These are phyloP conservation scores for Trametes polyzona DNA, from an alignment of 1,284 basidiomycete genomes.

Conservation along the genomic window DNA sequence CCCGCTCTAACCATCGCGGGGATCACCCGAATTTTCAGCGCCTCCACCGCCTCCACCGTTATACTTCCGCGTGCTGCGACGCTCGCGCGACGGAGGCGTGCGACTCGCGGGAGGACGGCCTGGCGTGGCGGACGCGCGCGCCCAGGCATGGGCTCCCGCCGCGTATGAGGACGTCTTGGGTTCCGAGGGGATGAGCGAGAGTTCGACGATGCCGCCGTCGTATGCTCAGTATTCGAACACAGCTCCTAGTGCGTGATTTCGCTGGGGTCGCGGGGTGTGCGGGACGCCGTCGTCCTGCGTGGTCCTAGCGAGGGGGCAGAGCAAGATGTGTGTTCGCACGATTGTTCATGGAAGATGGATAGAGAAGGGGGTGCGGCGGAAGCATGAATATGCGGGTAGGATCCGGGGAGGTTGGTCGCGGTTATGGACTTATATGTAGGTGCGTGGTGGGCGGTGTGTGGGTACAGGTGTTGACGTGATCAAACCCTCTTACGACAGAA, in stretches of 20 bases:
- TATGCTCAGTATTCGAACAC: slow-evolving; percentile 5
- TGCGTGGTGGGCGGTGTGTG: background rate
- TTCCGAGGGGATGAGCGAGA: slow-evolving; percentile 7
- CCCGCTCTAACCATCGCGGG: no score
- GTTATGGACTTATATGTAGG: background rate
- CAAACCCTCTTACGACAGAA: background rate
- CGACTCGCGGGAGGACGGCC: slow-evolving; percentile 10
- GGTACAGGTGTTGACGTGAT: background rate
- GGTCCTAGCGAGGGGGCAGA: no score
- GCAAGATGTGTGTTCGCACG: no score
- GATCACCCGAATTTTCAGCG: no score
- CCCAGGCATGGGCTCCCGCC: background rate
- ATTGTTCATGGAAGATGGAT: no score
- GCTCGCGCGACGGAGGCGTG: slow-evolving; percentile 14
- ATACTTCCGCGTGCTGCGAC: slow-evolving; percentile 4
- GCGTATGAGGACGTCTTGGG: slow-evolving; percentile 10
- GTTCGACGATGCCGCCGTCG: slow-evolving; percentile 16
- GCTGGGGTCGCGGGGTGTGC: no score
- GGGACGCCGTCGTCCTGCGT: no score
- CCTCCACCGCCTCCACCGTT: background rate
- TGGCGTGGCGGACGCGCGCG: background rate
- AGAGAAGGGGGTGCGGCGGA: no score
- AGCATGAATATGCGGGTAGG: no score
- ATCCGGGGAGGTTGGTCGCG: background rate
- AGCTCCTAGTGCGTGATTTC: background rate